phyloP scores from a whole-genome alignment of 73 alveolate genomes.

The Halteria grandinella region DNA sequence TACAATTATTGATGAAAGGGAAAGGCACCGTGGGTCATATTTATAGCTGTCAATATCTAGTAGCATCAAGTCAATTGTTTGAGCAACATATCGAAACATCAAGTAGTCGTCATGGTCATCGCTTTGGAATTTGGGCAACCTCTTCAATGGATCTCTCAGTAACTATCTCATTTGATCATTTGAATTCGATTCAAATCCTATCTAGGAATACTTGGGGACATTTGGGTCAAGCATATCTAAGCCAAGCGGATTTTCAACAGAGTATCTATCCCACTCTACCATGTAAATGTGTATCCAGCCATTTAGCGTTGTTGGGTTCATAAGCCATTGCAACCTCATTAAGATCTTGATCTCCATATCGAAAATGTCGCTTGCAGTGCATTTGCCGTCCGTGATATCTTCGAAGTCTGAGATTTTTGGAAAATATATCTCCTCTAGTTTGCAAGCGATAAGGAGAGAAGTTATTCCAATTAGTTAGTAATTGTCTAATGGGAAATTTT shows the following conservation, averaged over 20 bases:
- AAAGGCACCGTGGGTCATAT: background rate
- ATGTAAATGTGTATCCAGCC: constrained; percentile 4
- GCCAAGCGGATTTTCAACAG: constrained; percentile 1
- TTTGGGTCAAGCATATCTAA: background rate
- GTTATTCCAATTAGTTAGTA: constrained; percentile 25
- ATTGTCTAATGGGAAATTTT: background rate
- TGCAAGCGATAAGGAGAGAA: constrained; percentile 21
- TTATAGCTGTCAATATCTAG: constrained; percentile 7
- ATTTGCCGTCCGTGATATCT: constrained; percentile 11
- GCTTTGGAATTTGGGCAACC: constrained; percentile 18
- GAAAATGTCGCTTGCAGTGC: constrained; percentile 1
- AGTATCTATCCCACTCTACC: constrained; percentile 20
- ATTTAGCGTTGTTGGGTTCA: constrained; percentile 24
- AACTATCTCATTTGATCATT: no score
- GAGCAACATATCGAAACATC: constrained; percentile 14
- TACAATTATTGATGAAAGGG: background rate
- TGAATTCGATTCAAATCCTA: background rate
- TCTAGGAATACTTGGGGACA: background rate
- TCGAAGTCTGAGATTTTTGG: constrained; percentile 1
- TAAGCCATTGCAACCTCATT: background rate
- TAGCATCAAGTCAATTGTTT: constrained; percentile 2
- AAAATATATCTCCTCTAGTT: constrained; percentile 25
- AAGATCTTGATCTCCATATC: background rate
- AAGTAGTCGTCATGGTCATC: constrained; percentile 25
- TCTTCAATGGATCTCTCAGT: background rate